These are phyloP conservation scores for Inonotus hispidus DNA, from an alignment of 1,284 basidiomycete species.

Conservation along the genomic window DNA sequence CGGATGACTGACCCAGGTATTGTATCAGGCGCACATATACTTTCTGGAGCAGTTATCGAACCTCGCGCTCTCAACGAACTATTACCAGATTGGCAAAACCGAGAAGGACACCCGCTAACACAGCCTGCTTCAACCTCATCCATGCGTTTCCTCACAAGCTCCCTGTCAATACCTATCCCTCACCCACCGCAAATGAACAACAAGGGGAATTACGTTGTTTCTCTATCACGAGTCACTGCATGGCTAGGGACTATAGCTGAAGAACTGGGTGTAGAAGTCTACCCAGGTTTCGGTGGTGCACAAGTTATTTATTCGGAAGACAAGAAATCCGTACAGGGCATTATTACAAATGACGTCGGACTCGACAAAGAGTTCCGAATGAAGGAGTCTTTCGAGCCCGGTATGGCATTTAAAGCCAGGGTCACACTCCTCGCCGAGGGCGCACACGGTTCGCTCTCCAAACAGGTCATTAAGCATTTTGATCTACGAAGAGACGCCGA, in stretches of 20 bases:
- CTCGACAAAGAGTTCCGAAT: constrained; percentile 74
- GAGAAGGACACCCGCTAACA: constrained; percentile 58
- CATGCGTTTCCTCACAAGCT: constrained; percentile 86
- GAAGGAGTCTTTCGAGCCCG: constrained; percentile 92
- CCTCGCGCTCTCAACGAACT: constrained; percentile 90
- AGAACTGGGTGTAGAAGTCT: constrained; percentile 91
- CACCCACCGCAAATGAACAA: constrained; percentile 98
- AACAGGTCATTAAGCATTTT: constrained; percentile 77
- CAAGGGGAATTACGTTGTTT: constrained; percentile 91
- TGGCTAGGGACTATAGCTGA: constrained; percentile 92
- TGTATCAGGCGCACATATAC: constrained; percentile 82
- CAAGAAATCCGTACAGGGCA: constrained; percentile 70
- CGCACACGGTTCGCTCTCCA: constrained; percentile 89
- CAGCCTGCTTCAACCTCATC: constrained; percentile 76
- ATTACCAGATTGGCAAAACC: constrained; percentile 78
- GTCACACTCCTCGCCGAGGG: constrained; percentile 96
- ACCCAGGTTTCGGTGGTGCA: constrained; percentile 94
- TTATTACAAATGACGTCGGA: constrained; percentile 94
- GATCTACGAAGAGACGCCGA: constrained; percentile 74
- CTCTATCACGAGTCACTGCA: constrained; percentile 81
- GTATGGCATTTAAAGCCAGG: constrained; percentile 94
- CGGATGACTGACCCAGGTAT: neutral
- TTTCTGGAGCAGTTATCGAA: constrained; percentile 96
- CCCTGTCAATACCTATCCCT: constrained; percentile 76
- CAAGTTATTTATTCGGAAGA: constrained; percentile 71